These are phyloP conservation scores for Oxytropis ochrocephala DNA, from an alignment of 306 rosid genomes.

Conservation along the genomic window DNA sequence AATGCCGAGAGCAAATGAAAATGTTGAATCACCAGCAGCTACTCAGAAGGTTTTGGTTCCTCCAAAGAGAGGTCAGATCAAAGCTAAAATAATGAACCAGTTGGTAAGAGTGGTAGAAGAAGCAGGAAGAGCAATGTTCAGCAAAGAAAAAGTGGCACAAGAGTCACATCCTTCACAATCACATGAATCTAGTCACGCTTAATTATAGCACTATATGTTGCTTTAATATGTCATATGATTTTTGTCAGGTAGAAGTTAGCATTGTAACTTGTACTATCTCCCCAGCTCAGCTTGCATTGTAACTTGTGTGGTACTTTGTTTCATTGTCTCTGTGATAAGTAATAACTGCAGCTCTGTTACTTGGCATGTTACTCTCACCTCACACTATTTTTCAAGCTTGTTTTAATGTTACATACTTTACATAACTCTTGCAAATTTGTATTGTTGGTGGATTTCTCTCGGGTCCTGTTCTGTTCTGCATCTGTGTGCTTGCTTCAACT, in stretches of 20 bases:
- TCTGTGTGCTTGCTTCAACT: too few relatives aligned
- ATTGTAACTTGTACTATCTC: not conserved
- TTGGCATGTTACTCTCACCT: not conserved
- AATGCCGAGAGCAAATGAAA: conserved; percentile 31
- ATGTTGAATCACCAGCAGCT: conserved; percentile 1
- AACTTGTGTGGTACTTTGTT: not conserved
- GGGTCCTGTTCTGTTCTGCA: too few relatives aligned
- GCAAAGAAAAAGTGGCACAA: conserved; percentile 27
- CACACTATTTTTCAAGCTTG: not conserved
- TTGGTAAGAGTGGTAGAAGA: conserved; percentile 24
- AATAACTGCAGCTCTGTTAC: not conserved
- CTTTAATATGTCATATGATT: not conserved
- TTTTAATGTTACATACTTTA: too few relatives aligned
- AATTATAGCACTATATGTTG: not conserved
- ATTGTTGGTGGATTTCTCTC: too few relatives aligned
- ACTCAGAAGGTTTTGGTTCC: conserved; percentile 28
- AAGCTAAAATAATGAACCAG: conserved; percentile 33
- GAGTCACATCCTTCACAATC: conserved; percentile 20
- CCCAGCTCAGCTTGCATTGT: conserved; percentile 3
- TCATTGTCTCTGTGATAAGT: not conserved
- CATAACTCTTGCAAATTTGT: too few relatives aligned
- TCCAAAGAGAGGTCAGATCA: conserved; percentile 65
- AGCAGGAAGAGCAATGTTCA: conserved; percentile 29
- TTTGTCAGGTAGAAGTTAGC: not conserved
- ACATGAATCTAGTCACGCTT: not conserved